Evolutionary conservation across 2,329 filamentous ascomycete genomes (phyloP).

Genomic region (Thermothelomyces thermophilus): DNA sequence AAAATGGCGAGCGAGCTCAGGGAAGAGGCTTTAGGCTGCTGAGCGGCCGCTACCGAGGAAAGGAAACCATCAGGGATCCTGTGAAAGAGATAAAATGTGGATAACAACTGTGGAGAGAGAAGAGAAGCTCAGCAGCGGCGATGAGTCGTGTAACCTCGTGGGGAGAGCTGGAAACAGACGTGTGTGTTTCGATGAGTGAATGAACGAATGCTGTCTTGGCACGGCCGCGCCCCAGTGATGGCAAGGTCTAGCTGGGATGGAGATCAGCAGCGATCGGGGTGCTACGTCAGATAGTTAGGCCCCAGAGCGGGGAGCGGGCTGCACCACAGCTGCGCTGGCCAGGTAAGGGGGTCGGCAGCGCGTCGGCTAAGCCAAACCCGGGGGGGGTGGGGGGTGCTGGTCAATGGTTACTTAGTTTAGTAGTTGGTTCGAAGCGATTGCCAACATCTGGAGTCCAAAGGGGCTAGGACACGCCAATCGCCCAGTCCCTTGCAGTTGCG

Average conservation of each 20-base stretch:
- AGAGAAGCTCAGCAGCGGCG: constrained; percentile 7
- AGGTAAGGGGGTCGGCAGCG: background rate
- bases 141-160: too few species aligned
- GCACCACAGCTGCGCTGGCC: constrained; percentile 3
- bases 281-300: constrained; percentile 21
- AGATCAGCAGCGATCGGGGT: constrained; percentile 17
- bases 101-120: constrained; percentile 9
- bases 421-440: background rate
- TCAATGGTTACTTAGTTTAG: too few species aligned
- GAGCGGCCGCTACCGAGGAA: too few species aligned
- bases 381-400: background rate
- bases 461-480: constrained; percentile 4
- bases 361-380: constrained; percentile 7
- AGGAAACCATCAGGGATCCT: background rate
- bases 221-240: background rate
- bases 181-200: constrained; percentile 1
- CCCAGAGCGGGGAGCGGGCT: constrained; percentile 7
- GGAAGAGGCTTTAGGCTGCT: constrained; percentile 1
- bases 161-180: background rate
- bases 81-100: constrained; percentile 1
- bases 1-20: background rate
- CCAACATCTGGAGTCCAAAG: background rate
- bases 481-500: background rate
- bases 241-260: constrained; percentile 11
- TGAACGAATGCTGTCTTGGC: constrained; percentile 8